Evolutionary conservation across 352 stramenopile species (phyloP), one percentile per base, ranked within the genome.

Genomic region (Phytopythium cucurbitacearum): DNA sequence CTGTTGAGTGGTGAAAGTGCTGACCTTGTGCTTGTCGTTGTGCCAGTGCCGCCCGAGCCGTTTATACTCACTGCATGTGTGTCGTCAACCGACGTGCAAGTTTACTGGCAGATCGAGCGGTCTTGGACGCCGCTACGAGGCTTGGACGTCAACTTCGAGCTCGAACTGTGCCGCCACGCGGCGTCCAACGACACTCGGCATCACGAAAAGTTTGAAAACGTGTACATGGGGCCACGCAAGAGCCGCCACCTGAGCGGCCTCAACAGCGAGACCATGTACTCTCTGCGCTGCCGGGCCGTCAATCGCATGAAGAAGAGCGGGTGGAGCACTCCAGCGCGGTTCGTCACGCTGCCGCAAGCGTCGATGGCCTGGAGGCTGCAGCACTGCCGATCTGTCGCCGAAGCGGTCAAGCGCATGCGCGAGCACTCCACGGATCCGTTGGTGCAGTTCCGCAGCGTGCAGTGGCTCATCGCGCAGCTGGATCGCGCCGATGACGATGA

Each of bases 21-120:
- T 35, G 33, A 8, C n/a, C 37, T 7, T 38, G 16, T 10, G 3
- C 43, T 36, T 39, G 13, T 10, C 2, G 37, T n/a, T 55, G 37
- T 21, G 0, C 43, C 53, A 89, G 79, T 67, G 6, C 79, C 79
- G 1, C 71, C 69, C 0, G 73, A 82, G 38, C 79, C 79, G 42
- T 73, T 86, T 16, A 59, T 89, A 15, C 64, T 89, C 38, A 75
- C 74, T 1, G 72, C 73, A 5, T 69, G 67, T 32, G 49, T 89
- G 13, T 49, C 66, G 34, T 74, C 72, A 3, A 62, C 64, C 7
- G 64, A 72, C 15, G 53, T 82, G 6, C 51, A 79, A 46, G 72
- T 75, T 44, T 87, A 81, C 55, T 89, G 79, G 79, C 73, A 83
- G 45, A 67, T 85, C 40, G 48, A 62, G 12, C 60, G 67, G 47